phyloP scores from a whole-genome alignment of 495 filamentous ascomycete species.

The Trypethelium eluteriae region DNA sequence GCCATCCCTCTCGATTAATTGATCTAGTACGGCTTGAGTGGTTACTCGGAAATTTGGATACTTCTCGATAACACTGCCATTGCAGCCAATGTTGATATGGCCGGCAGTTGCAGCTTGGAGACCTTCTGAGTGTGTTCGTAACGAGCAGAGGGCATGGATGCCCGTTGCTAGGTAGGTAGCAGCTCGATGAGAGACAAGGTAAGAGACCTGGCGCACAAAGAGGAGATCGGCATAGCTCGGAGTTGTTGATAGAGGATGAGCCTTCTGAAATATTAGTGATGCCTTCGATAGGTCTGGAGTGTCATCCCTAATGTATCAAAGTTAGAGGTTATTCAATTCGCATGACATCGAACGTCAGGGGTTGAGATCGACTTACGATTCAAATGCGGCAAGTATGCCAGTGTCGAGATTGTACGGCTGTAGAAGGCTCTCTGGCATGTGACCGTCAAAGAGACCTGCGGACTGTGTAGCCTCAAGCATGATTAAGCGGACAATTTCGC shows the following conservation, averaged over 20 bases:
- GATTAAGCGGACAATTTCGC: conserved; percentile 48
- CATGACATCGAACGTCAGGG: conserved; percentile 36
- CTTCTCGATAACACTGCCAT: conserved; percentile 57
- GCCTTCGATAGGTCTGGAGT: conserved; percentile 42
- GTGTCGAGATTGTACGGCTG: conserved; percentile 55
- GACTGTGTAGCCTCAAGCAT: conserved; percentile 50
- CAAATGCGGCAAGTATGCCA: conserved; percentile 51
- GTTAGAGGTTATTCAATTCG: conserved; percentile 9
- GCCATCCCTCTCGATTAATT: conserved; percentile 34
- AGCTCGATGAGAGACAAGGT: conserved; percentile 52
- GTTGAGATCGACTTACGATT: conserved; percentile 44
- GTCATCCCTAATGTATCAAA: conserved; percentile 39
- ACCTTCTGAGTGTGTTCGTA: conserved; percentile 47
- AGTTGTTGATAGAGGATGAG: conserved; percentile 42
- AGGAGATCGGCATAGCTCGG: conserved; percentile 47
- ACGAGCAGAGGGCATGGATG: conserved; percentile 56
- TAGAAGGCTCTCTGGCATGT: conserved; percentile 45
- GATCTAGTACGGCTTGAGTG: conserved; percentile 47
- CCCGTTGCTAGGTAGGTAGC: conserved; percentile 57
- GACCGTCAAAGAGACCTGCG: conserved; percentile 48
- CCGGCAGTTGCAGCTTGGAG: conserved; percentile 24
- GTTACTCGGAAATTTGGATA: conserved; percentile 49
- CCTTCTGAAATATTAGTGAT: conserved; percentile 43
- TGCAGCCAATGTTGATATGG: conserved; percentile 49
- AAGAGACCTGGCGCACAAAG: conserved; percentile 47